Conservation (phyloP, 2,329 filamentous ascomycete species). For the Fonsecaea erecta region DNA sequence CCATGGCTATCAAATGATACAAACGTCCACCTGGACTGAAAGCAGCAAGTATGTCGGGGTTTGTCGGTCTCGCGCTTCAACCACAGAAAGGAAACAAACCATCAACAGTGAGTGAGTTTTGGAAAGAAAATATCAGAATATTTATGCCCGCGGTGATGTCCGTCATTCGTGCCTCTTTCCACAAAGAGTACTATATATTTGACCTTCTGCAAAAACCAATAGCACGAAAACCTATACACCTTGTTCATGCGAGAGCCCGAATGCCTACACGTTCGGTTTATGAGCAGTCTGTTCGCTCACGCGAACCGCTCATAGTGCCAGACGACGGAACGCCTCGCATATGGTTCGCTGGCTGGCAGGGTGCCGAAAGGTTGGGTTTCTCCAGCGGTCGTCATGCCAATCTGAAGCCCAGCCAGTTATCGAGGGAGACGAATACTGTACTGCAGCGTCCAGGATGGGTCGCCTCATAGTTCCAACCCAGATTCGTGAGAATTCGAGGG, state of each 20-base stretch:
- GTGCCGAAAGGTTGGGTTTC: not conserved
- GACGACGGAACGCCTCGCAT: not conserved
- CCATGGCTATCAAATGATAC: constrained; percentile 18
- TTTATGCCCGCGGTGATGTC: constrained; percentile 3
- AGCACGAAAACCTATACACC: not conserved
- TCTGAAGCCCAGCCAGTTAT: not conserved
- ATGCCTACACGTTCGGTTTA: not conserved
- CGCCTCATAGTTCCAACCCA: not conserved
- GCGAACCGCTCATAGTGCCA: not conserved
- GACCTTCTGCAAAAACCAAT: not conserved
- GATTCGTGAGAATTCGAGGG: not conserved
- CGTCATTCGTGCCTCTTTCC: not conserved
- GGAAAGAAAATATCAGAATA: not conserved
- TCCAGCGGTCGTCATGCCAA: not conserved
- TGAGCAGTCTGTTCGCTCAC: not conserved
- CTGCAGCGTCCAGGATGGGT: not conserved
- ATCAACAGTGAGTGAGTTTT: not conserved
- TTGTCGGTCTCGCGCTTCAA: not conserved
- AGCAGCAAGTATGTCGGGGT: not conserved
- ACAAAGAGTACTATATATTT: not conserved
- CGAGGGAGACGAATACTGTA: not conserved
- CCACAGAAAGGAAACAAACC: not conserved
- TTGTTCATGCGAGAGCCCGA: not conserved
- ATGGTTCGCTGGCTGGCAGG: no score
- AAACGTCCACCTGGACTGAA: not conserved